Evolutionary conservation across 2,329 filamentous ascomycete species (phyloP).

Genomic region (Ophiostoma sp.): DNA sequence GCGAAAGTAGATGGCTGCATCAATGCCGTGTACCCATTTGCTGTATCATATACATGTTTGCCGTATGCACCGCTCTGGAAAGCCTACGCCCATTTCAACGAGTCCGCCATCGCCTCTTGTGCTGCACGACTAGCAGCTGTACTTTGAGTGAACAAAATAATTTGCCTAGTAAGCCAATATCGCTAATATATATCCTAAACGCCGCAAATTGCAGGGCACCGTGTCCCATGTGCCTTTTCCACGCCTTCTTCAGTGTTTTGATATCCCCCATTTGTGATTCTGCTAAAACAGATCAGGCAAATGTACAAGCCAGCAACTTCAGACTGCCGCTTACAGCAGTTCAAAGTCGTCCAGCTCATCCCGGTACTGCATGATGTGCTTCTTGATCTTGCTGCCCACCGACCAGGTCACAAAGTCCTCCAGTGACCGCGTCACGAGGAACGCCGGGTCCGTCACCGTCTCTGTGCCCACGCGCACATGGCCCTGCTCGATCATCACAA

Average conservation of each 20-base stretch:
- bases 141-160: background rate
- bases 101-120: no score
- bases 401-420: slow-evolving; percentile 98
- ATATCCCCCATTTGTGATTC: background rate
- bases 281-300: background rate
- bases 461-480: slow-evolving; percentile 89
- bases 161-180: slow-evolving; percentile 6
- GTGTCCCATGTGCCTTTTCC: background rate
- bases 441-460: slow-evolving; percentile 83
- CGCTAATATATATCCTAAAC: slow-evolving; percentile 16
- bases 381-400: slow-evolving; percentile 93
- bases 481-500: slow-evolving; percentile 86
- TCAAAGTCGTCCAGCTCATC: slow-evolving; percentile 97
- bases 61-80: no score
- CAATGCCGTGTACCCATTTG: no score
- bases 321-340: slow-evolving; percentile 53
- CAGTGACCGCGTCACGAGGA: slow-evolving; percentile 79
- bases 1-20: no score
- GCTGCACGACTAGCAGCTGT: no score
- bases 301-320: background rate
- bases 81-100: no score
- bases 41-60: no score
- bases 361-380: slow-evolving; percentile 88
- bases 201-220: slow-evolving; percentile 1
- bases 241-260: background rate